A percentile compares a stretch with the other conserved stretches of the same genome.
phyloP scores from a whole-genome alignment of 2,329 filamentous ascomycete species.

The Calonectria pauciramosa region DNA sequence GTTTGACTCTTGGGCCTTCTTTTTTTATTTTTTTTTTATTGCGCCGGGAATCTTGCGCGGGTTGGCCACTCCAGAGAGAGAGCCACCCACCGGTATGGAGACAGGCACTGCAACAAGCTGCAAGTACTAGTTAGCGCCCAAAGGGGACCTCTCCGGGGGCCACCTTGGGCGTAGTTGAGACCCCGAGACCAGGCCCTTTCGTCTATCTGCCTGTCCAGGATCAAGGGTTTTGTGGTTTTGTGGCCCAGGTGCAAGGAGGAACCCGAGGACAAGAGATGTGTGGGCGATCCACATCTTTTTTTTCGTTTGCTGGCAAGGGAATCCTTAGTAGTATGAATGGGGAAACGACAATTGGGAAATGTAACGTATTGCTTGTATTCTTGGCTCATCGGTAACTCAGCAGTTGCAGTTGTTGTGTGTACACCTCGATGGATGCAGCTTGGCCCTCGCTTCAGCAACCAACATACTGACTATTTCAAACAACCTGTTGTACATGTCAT shows the following conservation, averaged over 20 bases:
- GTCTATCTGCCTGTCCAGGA: slow-evolving; percentile 4
- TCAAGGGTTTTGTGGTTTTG: slow-evolving; percentile 11
- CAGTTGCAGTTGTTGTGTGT: not conserved
- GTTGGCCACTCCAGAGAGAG: slow-evolving; percentile 11
- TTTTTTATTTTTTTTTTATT: not conserved
- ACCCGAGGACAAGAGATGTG: slow-evolving; percentile 6
- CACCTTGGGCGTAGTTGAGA: not conserved
- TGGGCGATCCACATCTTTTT: not conserved
- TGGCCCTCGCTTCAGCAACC: not conserved
- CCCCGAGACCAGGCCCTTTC: not conserved
- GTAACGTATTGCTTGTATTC: not conserved
- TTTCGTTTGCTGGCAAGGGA: not conserved
- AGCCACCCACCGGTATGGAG: slow-evolving; percentile 5
- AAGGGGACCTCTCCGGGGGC: not conserved
- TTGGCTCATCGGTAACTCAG: not conserved
- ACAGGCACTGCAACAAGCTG: not conserved
- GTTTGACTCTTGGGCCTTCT: slow-evolving; percentile 6
- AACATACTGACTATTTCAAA: not conserved
- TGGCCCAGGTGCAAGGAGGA: not conserved
- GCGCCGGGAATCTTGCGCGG: not conserved
- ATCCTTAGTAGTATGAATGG: not conserved
- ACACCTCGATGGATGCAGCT: not conserved
- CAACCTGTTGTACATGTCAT: not conserved
- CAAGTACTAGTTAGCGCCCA: not conserved
- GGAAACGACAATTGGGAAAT: not conserved